These are phyloP conservation scores for Pichia cactophila DNA, from an alignment of 1,139 yeast species.

Conservation along the genomic window DNA sequence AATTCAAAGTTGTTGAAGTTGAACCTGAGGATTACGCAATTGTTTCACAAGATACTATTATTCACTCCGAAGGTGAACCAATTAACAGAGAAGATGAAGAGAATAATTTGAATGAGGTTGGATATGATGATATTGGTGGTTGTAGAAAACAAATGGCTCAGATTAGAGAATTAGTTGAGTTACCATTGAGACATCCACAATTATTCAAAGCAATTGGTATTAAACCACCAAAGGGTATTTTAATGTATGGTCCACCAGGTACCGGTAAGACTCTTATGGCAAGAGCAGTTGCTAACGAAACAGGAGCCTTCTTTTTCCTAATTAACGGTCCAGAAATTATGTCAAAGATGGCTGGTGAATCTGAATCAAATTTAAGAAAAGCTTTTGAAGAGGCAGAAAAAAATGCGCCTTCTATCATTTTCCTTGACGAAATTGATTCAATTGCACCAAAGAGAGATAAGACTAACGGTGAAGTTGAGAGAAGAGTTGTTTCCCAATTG, in stretches of 20 bases:
- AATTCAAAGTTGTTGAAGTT: constrained; percentile 94
- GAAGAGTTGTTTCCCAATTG: constrained; percentile 96
- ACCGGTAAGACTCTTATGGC: constrained; percentile 99
- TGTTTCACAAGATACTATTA: constrained; percentile 96
- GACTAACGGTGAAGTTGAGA: constrained; percentile 97
- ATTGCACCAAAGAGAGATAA: constrained; percentile 99
- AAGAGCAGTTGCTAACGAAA: constrained; percentile 97
- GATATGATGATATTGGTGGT: constrained; percentile 98
- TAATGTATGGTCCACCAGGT: constrained; percentile 99
- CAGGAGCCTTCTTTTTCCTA: constrained; percentile 96
- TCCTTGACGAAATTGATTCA: constrained; percentile 97
- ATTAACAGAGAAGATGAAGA: constrained; percentile 98
- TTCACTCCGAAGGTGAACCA: constrained; percentile 99
- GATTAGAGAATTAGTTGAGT: constrained; percentile 92
- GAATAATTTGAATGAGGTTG: constrained; percentile 90
- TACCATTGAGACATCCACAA: constrained; percentile 96
- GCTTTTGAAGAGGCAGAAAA: constrained; percentile 99
- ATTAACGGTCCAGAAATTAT: constrained; percentile 99
- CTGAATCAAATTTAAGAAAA: constrained; percentile 93
- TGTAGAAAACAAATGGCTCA: constrained; percentile 99
- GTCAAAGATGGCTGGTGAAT: constrained; percentile 99
- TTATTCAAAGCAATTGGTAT: constrained; percentile 94
- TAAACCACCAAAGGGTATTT: constrained; percentile 93
- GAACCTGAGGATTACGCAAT: constrained; percentile 97
- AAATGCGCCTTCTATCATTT: constrained; percentile 94